Evolutionary conservation across 2,329 filamentous ascomycete genomes (phyloP).

Genomic region (Blumeria hordei): DNA sequence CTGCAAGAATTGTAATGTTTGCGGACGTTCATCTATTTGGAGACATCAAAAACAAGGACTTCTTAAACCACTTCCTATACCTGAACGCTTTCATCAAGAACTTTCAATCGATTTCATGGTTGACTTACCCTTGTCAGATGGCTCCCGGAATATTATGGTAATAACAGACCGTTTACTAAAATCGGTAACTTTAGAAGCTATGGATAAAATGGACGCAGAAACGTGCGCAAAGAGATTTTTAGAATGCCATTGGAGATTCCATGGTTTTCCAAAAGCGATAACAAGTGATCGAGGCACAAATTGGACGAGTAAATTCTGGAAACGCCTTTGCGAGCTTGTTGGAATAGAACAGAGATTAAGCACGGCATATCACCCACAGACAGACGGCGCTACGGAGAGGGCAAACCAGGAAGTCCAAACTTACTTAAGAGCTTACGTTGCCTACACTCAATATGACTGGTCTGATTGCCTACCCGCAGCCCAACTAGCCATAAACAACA

Average conservation of each 20-base stretch:
- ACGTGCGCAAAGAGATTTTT: neutral
- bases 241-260: neutral
- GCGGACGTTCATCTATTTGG: neutral
- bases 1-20: constrained; percentile 1
- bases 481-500: neutral
- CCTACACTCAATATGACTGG: neutral
- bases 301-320: constrained; percentile 1
- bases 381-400: neutral
- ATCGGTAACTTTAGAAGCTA: neutral
- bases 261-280: neutral
- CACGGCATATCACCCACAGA: neutral
- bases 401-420: constrained; percentile 1
- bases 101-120: neutral
- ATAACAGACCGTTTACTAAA: neutral
- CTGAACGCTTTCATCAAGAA: neutral
- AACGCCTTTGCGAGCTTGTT: neutral
- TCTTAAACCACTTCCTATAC: neutral
- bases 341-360: neutral
- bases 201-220: neutral
- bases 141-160: neutral
- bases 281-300: neutral
- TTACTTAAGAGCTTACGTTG: neutral
- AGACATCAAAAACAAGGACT: neutral
- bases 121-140: neutral
- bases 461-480: neutral